phyloP scores from a whole-genome alignment of 2,329 filamentous ascomycete genomes.

The Davidsoniella eucalypti region DNA sequence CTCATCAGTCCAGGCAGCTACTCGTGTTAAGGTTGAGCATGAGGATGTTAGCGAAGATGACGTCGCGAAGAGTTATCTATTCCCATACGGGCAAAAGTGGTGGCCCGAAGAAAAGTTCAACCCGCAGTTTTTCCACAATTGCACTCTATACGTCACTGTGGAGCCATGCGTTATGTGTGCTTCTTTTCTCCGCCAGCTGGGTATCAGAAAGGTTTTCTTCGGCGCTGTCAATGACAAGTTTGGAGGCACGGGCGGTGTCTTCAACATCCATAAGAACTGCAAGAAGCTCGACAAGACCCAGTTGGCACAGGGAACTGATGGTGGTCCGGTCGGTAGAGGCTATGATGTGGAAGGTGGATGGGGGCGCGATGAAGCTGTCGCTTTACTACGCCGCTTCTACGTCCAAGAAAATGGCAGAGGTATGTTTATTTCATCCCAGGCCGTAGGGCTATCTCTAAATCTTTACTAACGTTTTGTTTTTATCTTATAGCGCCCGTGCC shows the following conservation, averaged over 20 bases:
- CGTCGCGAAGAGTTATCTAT: conserved; percentile 38
- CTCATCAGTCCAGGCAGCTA: conserved; percentile 9
- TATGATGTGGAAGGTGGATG: conserved; percentile 77
- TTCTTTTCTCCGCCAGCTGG: conserved; percentile 73
- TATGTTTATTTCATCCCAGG: conserved; percentile 21
- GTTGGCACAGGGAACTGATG: conserved; percentile 26
- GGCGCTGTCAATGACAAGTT: conserved; percentile 95
- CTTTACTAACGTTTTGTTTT: neutral
- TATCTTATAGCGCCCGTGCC: conserved; percentile 11
- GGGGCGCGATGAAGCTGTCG: conserved; percentile 83
- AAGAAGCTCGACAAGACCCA: conserved; percentile 11
- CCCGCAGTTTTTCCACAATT: conserved; percentile 31
- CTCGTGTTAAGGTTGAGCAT: conserved; percentile 12
- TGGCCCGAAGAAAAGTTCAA: conserved; percentile 12
- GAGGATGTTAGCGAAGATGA: conserved; percentile 27
- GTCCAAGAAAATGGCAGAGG: conserved; percentile 94
- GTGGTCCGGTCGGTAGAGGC: conserved; percentile 56
- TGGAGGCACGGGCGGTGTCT: conserved; percentile 85
- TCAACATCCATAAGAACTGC: conserved; percentile 50
- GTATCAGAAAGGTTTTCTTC: conserved; percentile 81
- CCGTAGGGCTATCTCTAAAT: no score
- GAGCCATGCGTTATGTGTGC: conserved; percentile 99
- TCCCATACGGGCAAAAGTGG: conserved; percentile 41
- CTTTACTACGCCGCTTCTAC: conserved; percentile 83
- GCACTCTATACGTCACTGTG: conserved; percentile 84